These are phyloP conservation scores for Phialophora verrucosa DNA, from an alignment of 2,329 filamentous ascomycete genomes.

Conservation along the genomic window DNA sequence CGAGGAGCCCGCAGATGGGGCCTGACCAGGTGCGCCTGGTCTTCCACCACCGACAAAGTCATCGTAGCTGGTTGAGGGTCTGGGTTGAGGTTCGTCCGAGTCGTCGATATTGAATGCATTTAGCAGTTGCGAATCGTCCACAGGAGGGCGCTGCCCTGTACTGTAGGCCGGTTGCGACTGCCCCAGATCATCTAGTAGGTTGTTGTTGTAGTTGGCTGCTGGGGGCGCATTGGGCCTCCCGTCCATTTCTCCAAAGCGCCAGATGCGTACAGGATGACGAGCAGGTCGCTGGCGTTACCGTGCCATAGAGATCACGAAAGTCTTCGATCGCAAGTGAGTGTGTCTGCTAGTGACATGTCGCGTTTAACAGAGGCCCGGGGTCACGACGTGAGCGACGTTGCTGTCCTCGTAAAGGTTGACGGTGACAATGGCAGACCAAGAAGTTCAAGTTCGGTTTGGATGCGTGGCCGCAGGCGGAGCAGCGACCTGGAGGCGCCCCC, in stretches of 20 bases:
- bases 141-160: slow-evolving; percentile 75
- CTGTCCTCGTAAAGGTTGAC: slow-evolving; percentile 7
- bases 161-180: slow-evolving; percentile 63
- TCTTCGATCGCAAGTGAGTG: slow-evolving; percentile 13
- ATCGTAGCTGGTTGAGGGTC: slow-evolving; percentile 92
- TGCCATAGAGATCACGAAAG: slow-evolving; percentile 18
- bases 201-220: slow-evolving; percentile 44
- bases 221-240: slow-evolving; percentile 36
- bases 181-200: slow-evolving; percentile 52
- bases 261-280: slow-evolving; percentile 18
- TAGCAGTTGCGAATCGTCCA: slow-evolving; percentile 80
- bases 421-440: slow-evolving; percentile 18
- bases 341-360: slow-evolving; percentile 16
- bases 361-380: neutral
- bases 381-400: slow-evolving; percentile 24
- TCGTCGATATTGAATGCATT: slow-evolving; percentile 74
- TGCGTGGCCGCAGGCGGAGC: slow-evolving; percentile 27
- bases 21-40: slow-evolving; percentile 37
- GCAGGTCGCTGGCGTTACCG: slow-evolving; percentile 15
- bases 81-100: slow-evolving; percentile 66
- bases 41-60: slow-evolving; percentile 76
- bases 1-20: slow-evolving; percentile 45
- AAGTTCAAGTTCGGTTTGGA: slow-evolving; percentile 5
- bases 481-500: slow-evolving; percentile 15
- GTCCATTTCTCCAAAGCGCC: slow-evolving; percentile 34